These are phyloP conservation scores for Taiozyma sp. DNA, from an alignment of 1,139 yeast species.

Conservation along the genomic window DNA sequence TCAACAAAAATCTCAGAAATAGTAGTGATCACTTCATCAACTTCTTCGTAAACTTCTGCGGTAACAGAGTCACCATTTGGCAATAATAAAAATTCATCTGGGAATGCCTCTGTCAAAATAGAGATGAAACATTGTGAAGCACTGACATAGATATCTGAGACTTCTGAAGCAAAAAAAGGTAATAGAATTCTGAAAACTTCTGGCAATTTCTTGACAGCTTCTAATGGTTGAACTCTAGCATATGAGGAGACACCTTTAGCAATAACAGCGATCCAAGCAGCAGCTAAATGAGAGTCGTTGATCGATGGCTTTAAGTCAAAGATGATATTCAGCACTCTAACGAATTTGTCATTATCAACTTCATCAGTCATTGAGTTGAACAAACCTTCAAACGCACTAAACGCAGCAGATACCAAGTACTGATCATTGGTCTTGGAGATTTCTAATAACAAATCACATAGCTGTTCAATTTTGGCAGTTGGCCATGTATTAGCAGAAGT, in stretches of 20 bases:
- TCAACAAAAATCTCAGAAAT: constrained; percentile 50
- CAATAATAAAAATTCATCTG: constrained; percentile 48
- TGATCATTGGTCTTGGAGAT: constrained; percentile 83
- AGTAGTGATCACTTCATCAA: constrained; percentile 53
- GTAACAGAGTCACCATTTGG: constrained; percentile 40
- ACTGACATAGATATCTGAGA: constrained; percentile 60
- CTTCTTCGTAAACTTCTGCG: constrained; percentile 42
- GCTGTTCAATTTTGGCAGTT: constrained; percentile 52
- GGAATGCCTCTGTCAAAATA: constrained; percentile 57
- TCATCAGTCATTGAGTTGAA: constrained; percentile 70
- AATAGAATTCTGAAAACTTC: constrained; percentile 51
- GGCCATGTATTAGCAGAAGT: constrained; percentile 85
- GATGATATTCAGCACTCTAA: constrained; percentile 61
- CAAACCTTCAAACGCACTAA: constrained; percentile 79
- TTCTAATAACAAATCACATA: constrained; percentile 72
- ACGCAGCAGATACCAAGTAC: constrained; percentile 72
- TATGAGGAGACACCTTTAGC: constrained; percentile 81
- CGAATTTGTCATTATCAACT: constrained; percentile 56
- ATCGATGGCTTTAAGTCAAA: constrained; percentile 76
- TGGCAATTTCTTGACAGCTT: constrained; percentile 53
- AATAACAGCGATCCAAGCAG: constrained; percentile 92
- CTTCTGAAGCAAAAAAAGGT: constrained; percentile 61
- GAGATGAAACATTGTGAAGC: constrained; percentile 89
- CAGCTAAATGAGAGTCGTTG: constrained; percentile 81
- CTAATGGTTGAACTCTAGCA: constrained; percentile 50